These are phyloP conservation scores for Petrea volubilis DNA, from an alignment of 257 asterid species.

Conservation along the genomic window DNA sequence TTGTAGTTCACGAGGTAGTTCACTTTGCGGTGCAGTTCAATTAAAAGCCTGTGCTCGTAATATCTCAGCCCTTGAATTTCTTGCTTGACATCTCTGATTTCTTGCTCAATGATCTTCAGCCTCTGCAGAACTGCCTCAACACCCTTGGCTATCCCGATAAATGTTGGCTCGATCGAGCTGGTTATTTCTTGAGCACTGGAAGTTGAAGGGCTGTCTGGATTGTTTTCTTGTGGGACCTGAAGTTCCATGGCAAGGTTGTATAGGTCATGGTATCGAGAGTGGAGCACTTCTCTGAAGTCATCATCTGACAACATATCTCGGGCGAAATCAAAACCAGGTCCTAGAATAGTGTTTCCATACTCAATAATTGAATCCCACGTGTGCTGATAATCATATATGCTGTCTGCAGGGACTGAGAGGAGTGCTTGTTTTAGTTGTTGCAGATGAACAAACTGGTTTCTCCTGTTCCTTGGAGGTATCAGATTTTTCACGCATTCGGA, in stretches of 20 bases:
- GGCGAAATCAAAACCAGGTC: conserved; percentile 69
- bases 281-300: conserved; percentile 87
- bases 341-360: conserved; percentile 55
- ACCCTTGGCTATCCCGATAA: conserved; percentile 82
- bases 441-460: conserved; percentile 47
- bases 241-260: conserved; percentile 86
- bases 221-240: conserved; percentile 60
- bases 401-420: conserved; percentile 81
- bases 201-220: conserved; percentile 27
- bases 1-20: conserved; percentile 76
- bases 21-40: conserved; percentile 68
- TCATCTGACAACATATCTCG: conserved; percentile 84
- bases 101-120: conserved; percentile 82
- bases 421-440: conserved; percentile 67
- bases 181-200: conserved; percentile 45
- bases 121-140: conserved; percentile 77
- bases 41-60: conserved; percentile 73
- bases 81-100: conserved; percentile 77
- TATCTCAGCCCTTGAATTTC: conserved; percentile 89
- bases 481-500: conserved; percentile 70
- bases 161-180: conserved; percentile 61
- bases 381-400: conserved; percentile 87
- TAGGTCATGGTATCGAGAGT: conserved; percentile 70
- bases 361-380: conserved; percentile 68
- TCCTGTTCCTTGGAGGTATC: conserved; percentile 67